Base-by-base conservation (phyloP, 139 green algal species). In the Raphidocelis subcapitata region DNA sequence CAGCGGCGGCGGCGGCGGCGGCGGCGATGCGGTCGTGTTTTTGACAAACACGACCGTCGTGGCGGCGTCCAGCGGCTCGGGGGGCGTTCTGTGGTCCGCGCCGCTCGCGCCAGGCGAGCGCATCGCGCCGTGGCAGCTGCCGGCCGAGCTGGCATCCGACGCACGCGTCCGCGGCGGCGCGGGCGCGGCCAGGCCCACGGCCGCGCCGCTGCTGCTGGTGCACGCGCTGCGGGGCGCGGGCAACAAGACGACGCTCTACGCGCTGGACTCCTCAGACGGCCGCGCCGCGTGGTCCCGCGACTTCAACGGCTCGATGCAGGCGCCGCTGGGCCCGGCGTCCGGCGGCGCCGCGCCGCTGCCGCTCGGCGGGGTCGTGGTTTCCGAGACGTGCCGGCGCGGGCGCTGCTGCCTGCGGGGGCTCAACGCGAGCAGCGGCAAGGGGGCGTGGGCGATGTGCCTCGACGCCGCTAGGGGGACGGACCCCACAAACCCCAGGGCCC, bases 391-490 rank as follows among this genome's bases (percentile, higher is more conserved):
- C 18, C 57, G 26, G 24, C 59, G 46, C 47, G 52, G 18, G 15
- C 62, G 44, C 1, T 77, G 70, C 62, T 77, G 70, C 33, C 51
- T 77, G n/a, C 70, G 70, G 18, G 70, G 41, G 5, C 36, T 77
- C 10, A 64, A 77, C 69, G 70, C 62, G 24, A 64, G 29, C 12
- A 70, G 31, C 24, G 70, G 70, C 24, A 52, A 70, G 70, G 46
- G 47, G n/a, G 32, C 12, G n/a, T 77, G 70, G 70, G 70, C 44
- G 23, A 55, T 77, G 46, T 77, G 70, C 31, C 33, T 77, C 31
- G 60, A 77, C 16, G 70, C 70, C 8, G 31, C 37, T 24, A 23
- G 21, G 0, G 70, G 70, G 1, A 24, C 62, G 29, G 70, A 77
- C 24, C 59, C 70, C 3, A 77, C 70, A 21, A 61, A 77, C 61